Evolutionary conservation across 306 rosid species (phyloP), one percentile per base, ranked within the genome.

Genomic region (Castanopsis chinensis): DNA sequence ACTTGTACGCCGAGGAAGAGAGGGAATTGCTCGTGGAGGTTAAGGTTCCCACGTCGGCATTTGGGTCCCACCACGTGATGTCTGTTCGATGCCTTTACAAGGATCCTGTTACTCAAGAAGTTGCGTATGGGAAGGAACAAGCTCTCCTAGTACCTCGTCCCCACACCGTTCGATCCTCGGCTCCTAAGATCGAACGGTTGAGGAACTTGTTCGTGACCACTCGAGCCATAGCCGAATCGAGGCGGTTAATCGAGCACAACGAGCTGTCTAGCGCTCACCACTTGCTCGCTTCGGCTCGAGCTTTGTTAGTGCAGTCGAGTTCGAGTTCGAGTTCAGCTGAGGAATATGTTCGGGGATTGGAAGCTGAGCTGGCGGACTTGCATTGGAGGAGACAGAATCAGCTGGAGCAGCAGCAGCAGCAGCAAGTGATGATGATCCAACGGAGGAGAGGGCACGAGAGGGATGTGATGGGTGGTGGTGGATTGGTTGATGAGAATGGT

Each of bases 1-100:
- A 93, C 72, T 79, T 93, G 69, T 93, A 93, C 80, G 97, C 94
- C 0, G 97, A 86, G 45, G 98, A 93, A 52, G 98, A 90, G 85
- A 85, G 91, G 71, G 97, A 93, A 72, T 52, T 93, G 1, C 82
- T 93, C 0, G 92, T 93, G 4, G 98, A 93, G 73, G 69, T 93
- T 28, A 79, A 85, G 18, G 86, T 90, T 43, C 93, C 97, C 0
- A 53, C 80, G 14, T 61, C 84, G 9, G 86, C 78, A 1, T 9
- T 41, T 12, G 81, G 89, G 76, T 2, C 82, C 92, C 92, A 84
- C 86, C 92, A 83, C 55, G 85, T 88, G 81, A 87, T 93, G 91
- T 86, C 88, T 15, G 90, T 85, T 20, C 83, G 97, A 27, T 93
- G 97, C 69, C 85, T 91, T 3, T 91, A 91, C 41, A 93, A 88